Evolutionary conservation across 495 filamentous ascomycete genomes (phyloP), one percentile per base, ranked within the genome.

Genomic region (Penicillium mononematosum): DNA sequence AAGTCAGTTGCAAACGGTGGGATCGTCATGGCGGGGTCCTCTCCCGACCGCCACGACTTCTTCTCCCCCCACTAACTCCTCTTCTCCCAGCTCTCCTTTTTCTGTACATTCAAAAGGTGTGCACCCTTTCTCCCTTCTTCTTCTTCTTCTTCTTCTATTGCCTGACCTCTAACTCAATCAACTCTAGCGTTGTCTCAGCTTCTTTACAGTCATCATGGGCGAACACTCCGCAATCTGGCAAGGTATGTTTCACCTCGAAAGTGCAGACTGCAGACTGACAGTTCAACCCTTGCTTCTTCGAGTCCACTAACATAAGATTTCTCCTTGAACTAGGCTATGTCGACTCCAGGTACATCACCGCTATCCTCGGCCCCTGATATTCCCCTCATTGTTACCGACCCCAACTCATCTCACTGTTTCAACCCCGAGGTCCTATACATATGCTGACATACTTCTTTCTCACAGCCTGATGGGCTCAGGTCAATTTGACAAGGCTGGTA

Each of bases 401-500:
- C 19, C 19, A 22, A 58, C 53, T 55, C 47, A 44, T 39, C 38
- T 9, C 52, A 14, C 32, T 48, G n/a, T 32, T 4, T 32, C 24
- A 25, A 5, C 1, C 24, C 24, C 24, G 24, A 25, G 24, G 32
- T 11, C 45, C 27, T 10, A 5, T 32, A 8, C 6, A 14, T 16
- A 53, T 62, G 32, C 62, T 69, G 57, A 67, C 61, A 39, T 43
- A 17, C 34, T 39, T 29, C 44, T 34, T 48, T 50, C 31, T 56
- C 49, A 22, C 57, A 92, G 92, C 84, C 83, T 98, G 61, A 83
- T 98, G 67, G 90, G 82, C 76, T 85, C 81, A 62, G 85, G 85
- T 65, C 88, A 94, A 72, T 76, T 96, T 74, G 88, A 94, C 80
- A 86, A 89, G 76, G 94, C 85, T 64, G 89, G 89, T 67, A 95